Evolutionary conservation across 2,329 filamentous ascomycete species (phyloP).

Genomic region (Colletotrichum navitas): DNA sequence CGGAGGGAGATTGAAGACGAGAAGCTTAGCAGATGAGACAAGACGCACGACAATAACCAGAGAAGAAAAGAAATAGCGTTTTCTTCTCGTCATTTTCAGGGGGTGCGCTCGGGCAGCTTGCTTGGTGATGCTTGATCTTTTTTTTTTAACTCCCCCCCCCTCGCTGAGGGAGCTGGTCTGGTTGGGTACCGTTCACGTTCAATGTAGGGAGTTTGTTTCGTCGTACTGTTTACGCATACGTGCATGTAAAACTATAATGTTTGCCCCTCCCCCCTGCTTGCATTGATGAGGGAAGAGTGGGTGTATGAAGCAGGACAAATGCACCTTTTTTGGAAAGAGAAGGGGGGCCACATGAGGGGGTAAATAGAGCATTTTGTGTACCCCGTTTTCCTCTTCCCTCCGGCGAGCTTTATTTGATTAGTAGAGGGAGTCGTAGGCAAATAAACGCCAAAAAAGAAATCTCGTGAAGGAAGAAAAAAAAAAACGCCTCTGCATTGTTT

Average conservation of each 20-base stretch:
- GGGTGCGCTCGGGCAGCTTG: conserved; percentile 1
- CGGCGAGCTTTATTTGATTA: background rate
- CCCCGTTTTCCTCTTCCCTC: background rate
- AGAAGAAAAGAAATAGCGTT: conserved; percentile 2
- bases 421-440: background rate
- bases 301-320: background rate
- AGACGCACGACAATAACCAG: background rate
- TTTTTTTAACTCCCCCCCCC: background rate
- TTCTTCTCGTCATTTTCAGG: background rate
- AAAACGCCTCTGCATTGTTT: background rate
- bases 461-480: background rate
- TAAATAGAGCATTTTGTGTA: background rate
- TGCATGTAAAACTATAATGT: conserved; percentile 29
- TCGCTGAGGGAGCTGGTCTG: conserved; percentile 8
- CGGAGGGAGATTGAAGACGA: conserved; percentile 88
- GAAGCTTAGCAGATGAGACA: conserved; percentile 67
- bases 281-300: background rate
- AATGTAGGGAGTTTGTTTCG: conserved; percentile 27
- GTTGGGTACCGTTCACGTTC: conserved; percentile 17
- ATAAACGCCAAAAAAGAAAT: background rate
- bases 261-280: background rate
- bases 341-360: background rate
- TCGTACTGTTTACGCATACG: conserved; percentile 10
- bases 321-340: background rate
- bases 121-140: conserved; percentile 1